Evolutionary conservation across 1,284 basidiomycete genomes (phyloP), one percentile per base, ranked within the genome.

Genomic region (Moesziomyces sp.): DNA sequence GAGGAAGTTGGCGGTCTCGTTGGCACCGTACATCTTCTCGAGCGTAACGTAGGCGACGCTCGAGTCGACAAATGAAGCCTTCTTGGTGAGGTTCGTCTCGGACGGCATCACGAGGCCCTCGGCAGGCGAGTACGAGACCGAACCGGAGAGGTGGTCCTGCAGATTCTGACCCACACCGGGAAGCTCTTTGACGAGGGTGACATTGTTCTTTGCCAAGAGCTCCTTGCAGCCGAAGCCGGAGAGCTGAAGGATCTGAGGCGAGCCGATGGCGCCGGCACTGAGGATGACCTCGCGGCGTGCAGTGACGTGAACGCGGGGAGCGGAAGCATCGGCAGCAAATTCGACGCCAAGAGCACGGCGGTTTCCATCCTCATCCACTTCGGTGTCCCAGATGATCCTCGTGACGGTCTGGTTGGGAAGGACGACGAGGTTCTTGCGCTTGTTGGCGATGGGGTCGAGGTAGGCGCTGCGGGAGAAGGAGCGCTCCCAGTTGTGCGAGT

Each of bases 91-190:
- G 28, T 64, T 77, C 18, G 69, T 72, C 3, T 55, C 58, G 13
- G 53, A 8, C 26, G 68, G 64, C 24, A 70, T 11, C 5, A 58
- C 43, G 26, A 78, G 61, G 1, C 57, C 59, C 5, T 58, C 42
- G 30, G 68, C 72, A 1, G 74, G 73, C 10, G 58, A 42, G 58
- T 69, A 81, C 48, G 55, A 58, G 55, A 78, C 67, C 1, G 64
- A 53, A 5, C 61, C 57, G 13, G 69, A 56, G 2, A 81, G 62
- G 58, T 88, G 88, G 55, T 88, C 88, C 57, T 88, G 88, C 8
- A 88, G 78, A 74, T 89, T 88, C 69, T 85, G 84, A 6, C 88
- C 88, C 1, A 88, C 87, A 5, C 87, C 87, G 6, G 86, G 85
- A 16, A 88, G 84, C 28, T 87, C 81, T 35, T 87, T 74, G 56